Percentiles rank a stretch among this genome's conserved stretches.
Evolutionary conservation across 495 filamentous ascomycete genomes (phyloP).

Genomic region (Penicillium maclennaniae): DNA sequence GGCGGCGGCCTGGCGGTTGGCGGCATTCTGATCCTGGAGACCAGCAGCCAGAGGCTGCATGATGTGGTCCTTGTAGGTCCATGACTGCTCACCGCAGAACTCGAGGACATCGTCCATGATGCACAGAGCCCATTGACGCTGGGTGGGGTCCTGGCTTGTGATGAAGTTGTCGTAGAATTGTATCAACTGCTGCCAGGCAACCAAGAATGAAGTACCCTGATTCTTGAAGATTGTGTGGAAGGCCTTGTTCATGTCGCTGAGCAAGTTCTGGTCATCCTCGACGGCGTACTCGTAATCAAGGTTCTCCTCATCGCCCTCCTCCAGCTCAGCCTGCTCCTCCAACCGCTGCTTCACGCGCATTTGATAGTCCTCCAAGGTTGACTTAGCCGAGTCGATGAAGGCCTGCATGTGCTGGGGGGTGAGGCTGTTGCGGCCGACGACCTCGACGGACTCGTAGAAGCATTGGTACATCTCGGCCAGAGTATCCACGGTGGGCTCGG

Average conservation of each 20-base stretch:
- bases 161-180: conserved; percentile 82
- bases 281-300: conserved; percentile 70
- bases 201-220: conserved; percentile 79
- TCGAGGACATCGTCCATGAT: conserved; percentile 98
- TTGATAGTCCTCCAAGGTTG: conserved; percentile 88
- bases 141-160: conserved; percentile 78
- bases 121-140: conserved; percentile 96
- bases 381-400: conserved; percentile 81
- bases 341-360: conserved; percentile 71
- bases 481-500: conserved; percentile 92
- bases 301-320: conserved; percentile 80
- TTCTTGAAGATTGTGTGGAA: conserved; percentile 99
- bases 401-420: conserved; percentile 70
- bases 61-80: conserved; percentile 78
- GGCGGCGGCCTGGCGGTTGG: conserved; percentile 92
- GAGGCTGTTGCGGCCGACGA: conserved; percentile 80
- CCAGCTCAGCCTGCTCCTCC: conserved; percentile 72
- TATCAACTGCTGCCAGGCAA: conserved; percentile 78
- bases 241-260: conserved; percentile 99
- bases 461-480: conserved; percentile 99
- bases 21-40: conserved; percentile 76
- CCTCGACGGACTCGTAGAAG: conserved; percentile 98
- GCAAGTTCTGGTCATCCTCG: conserved; percentile 93
- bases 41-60: conserved; percentile 79
- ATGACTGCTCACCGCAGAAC: conserved; percentile 84